Conservation (phyloP, 768 basidiomycete genomes). For the Mrakia frigida region DNA sequence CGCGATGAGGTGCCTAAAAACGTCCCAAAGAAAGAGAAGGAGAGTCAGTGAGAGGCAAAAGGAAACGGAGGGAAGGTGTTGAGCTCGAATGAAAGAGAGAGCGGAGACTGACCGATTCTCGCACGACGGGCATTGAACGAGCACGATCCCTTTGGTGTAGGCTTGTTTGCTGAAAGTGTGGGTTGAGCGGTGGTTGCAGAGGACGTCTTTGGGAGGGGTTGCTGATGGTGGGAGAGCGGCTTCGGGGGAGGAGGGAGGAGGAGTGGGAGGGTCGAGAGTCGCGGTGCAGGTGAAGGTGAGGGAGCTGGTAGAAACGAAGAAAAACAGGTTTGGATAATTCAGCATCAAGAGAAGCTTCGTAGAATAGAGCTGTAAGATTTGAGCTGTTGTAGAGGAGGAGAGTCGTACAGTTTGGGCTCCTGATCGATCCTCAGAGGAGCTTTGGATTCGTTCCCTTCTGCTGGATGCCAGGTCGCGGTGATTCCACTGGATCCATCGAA, state of each 20-base stretch:
- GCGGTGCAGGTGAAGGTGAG: conserved; percentile 85
- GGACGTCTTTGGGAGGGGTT: not conserved
- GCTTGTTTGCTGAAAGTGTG: conserved; percentile 80
- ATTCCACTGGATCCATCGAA: not conserved
- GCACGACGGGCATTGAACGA: conserved; percentile 87
- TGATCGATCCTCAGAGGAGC: conserved; percentile 19
- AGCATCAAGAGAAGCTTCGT: not conserved
- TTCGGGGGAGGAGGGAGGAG: not conserved
- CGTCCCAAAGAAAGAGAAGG: conserved; percentile 4
- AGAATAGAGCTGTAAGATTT: too few species aligned
- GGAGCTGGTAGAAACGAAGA: not conserved
- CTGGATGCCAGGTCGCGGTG: conserved; percentile 13
- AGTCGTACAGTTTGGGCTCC: conserved; percentile 9
- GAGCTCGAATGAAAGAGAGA: not conserved
- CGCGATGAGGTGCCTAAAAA: conserved; percentile 70
- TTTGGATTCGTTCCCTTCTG: not conserved
- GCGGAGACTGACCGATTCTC: conserved; percentile 63
- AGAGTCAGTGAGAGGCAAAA: not conserved
- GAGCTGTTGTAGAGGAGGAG: not conserved
- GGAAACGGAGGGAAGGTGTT: not conserved
- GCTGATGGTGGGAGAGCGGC: conserved; percentile 27
- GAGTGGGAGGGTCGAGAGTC: conserved; percentile 38
- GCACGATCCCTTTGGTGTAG: conserved; percentile 81
- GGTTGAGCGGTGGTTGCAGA: conserved; percentile 70
- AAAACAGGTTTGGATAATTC: not conserved